Percentiles rank a stretch among this genome's conserved stretches.
Conservation (phyloP, 495 filamentous ascomycete genomes). For the Talaromyces proteolyticus region DNA sequence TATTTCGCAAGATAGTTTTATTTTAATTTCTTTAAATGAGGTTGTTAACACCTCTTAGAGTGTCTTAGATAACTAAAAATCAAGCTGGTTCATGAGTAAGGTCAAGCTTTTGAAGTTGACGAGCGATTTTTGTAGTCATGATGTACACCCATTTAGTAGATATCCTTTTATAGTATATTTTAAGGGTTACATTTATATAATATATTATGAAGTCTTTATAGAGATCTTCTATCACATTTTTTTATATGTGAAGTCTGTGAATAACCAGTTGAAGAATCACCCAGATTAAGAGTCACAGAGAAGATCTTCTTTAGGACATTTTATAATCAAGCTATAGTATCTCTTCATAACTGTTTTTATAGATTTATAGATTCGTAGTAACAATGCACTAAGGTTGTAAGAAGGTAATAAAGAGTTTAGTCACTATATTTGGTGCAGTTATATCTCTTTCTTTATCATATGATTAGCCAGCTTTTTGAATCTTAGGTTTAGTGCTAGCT, state of each 20-base stretch:
- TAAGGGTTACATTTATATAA: constrained; percentile 37
- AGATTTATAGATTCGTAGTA: constrained; percentile 23
- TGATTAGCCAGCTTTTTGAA: constrained; percentile 28
- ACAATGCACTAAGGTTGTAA: constrained; percentile 35
- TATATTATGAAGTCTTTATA: constrained; percentile 57
- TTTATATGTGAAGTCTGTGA: background rate
- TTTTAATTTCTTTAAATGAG: constrained; percentile 5
- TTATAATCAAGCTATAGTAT: constrained; percentile 34
- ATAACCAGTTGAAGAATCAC: constrained; percentile 40
- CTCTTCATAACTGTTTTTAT: constrained; percentile 59
- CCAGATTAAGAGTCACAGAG: constrained; percentile 54
- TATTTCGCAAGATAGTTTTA: background rate
- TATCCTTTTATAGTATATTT: constrained; percentile 9
- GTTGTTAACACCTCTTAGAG: background rate
- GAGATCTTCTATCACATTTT: constrained; percentile 4
- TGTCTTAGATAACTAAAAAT: constrained; percentile 8
- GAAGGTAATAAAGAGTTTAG: constrained; percentile 44
- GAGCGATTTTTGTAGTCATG: constrained; percentile 35
- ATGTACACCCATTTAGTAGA: background rate
- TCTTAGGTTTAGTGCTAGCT: constrained; percentile 26
- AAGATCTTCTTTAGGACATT: constrained; percentile 50
- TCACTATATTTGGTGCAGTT: constrained; percentile 46
- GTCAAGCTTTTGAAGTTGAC: constrained; percentile 41
- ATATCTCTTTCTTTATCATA: constrained; percentile 50
- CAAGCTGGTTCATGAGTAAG: constrained; percentile 6